Base-by-base conservation (phyloP, 257 asterid species). In the Nicotiana attenuata region DNA sequence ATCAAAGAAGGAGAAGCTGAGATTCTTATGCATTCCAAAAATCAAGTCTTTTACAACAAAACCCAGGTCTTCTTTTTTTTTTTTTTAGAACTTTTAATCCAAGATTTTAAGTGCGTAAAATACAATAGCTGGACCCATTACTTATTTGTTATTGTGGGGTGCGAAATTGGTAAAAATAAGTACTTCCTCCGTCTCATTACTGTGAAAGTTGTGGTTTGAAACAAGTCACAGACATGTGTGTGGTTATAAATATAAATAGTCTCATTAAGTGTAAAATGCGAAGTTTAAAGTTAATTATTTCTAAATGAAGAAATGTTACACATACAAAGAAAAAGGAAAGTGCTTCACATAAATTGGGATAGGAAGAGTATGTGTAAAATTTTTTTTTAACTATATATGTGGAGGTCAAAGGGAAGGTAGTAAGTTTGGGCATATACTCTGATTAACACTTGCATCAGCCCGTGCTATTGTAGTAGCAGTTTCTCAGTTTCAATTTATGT, bases 1-100 rank as follows among this genome's bases (percentile, higher is more conserved):
- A 88, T 94, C 77, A 94, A 91, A 86, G 97, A 94, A 89, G 99
- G 97, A 60, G 94, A 96, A 81, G 97, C 97, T 24, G 95, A 94
- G 94, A 91, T 96, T 81, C 83, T 95, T 31, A 92, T 93, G 99
- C 97, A 90, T 88, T 84, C 92, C 57, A 91, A 90, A 63, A 95
- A 95, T 84, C 89, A 85, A 88, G 99, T 95, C 85, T 95, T 95
- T 83, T 95, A 82, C 83, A 95, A 95, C 89, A 93, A 91, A 84
- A 88, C 98, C 19, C 99, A 95, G 99, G 98, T 95, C 38, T 2
- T 5, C 14, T 22, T 63, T 22, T 20, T 5, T 17, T 22, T 63
- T 22, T 20, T 45, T 28, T 63, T 63, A 29, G 50, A 17, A 14
- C 63, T 17, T 56, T 17, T n/a, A 16, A 17, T 55, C 16, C 22